Conservation (phyloP, 208 protist species). For the Leishmania major region DNA sequence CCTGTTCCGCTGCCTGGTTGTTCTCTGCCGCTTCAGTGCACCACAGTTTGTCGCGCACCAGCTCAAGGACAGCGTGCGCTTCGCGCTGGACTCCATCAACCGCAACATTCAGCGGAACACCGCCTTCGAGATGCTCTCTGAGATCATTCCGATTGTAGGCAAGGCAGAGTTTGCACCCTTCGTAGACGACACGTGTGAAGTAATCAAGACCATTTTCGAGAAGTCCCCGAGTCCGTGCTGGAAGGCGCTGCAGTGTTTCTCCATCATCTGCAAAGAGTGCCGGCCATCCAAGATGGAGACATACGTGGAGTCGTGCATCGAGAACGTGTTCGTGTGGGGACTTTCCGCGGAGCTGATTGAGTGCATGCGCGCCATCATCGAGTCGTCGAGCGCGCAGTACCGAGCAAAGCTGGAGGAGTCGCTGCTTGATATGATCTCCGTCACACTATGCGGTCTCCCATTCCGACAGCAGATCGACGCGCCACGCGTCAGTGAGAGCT, state of each 20-base stretch:
- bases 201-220: constrained; percentile 52
- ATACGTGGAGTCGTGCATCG: constrained; percentile 78
- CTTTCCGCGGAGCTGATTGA: constrained; percentile 83
- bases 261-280: constrained; percentile 63
- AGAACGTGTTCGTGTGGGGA: constrained; percentile 84
- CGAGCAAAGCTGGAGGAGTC: constrained; percentile 76
- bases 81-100: constrained; percentile 65
- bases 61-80: constrained; percentile 76
- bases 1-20: constrained; percentile 71
- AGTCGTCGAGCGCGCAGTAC: constrained; percentile 55
- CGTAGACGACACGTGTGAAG: constrained; percentile 65
- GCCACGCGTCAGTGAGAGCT: constrained; percentile 18
- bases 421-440: constrained; percentile 89
- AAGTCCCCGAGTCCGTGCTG: constrained; percentile 68
- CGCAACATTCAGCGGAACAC: constrained; percentile 49
- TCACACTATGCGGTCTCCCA: constrained; percentile 85
- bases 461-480: constrained; percentile 71
- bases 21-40: constrained; percentile 76
- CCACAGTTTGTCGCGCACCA: constrained; percentile 72
- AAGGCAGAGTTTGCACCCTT: constrained; percentile 60
- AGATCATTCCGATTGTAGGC: constrained; percentile 78
- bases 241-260: constrained; percentile 78
- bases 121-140: constrained; percentile 80
- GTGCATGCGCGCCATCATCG: constrained; percentile 83
- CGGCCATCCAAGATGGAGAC: constrained; percentile 60